Base-by-base conservation (phyloP, 2,329 filamentous ascomycete species). In the Penicillium polonicum region DNA sequence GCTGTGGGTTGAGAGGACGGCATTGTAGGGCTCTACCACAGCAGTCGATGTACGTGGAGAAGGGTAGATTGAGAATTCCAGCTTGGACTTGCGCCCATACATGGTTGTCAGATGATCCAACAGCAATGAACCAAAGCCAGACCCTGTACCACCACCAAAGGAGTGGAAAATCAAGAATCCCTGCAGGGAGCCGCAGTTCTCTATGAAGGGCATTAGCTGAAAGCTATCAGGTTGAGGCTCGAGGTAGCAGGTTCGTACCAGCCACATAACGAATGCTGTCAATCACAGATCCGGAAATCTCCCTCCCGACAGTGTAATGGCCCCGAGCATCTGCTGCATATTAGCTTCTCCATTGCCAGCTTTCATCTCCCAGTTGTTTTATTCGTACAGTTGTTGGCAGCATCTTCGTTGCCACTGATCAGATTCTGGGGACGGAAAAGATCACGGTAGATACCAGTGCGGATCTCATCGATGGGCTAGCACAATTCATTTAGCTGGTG, bases 151-250 rank as follows among this genome's bases (percentile, higher is more conserved):
- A 69, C 85, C 85, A 63, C 85, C 85, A 63, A 88, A 88, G 10
- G 85, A 87, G 76, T 88, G 85, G 79, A 88, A 88, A 72, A 88
- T 83, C 62, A 88, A 74, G 78, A 88, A 88, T 54, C 85, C 85
- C 72, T 88, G 85, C 51, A 88, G 82, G 58, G 83, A 86, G 33
- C 80, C 80, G 77, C 85, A 88, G 77, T 86, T 87, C 70, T 88
- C 85, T 85, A 70, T 44, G 29, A 36, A 36, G 27, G 41, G 64
- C 31, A 65, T 59, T 38, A 50, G 12, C 21, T 7, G 4, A 42
- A 58, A 73, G 48, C 72, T 39, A 31, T 33, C 21, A 6, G 9
- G 1, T n/a, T 23, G 8, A 35, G 23, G 7, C 15, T 21, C 7
- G 10, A 38, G 7, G 57, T 25, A 9, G 38, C 6, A 25, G 23